These are phyloP conservation scores for Pseudozyma sp. DNA, from an alignment of 1,284 basidiomycete species.

Conservation along the genomic window DNA sequence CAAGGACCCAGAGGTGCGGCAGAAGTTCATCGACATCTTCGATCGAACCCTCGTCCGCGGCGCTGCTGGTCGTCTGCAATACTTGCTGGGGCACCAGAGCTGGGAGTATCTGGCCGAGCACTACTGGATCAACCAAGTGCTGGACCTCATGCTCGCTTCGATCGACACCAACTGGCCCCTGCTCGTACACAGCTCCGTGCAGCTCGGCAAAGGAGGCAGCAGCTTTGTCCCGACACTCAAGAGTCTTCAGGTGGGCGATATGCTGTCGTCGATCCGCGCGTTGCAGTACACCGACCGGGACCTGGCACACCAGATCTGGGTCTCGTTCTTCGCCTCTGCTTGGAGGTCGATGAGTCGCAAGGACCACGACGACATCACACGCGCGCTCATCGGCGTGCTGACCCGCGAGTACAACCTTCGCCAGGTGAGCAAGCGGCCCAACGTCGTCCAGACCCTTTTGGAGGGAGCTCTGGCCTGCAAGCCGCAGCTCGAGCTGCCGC, in stretches of 20 bases:
- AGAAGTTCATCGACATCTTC: conserved; percentile 89
- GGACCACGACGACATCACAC: conserved; percentile 88
- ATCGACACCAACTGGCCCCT: conserved; percentile 57
- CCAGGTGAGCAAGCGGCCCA: conserved; percentile 90
- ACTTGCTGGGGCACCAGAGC: conserved; percentile 90
- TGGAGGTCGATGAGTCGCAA: conserved; percentile 87
- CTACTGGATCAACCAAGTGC: conserved; percentile 93
- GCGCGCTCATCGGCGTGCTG: conserved; percentile 88
- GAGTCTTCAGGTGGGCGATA: conserved; percentile 46
- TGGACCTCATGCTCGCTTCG: conserved; percentile 85
- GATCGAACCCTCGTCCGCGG: conserved; percentile 88
- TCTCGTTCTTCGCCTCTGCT: conserved; percentile 87
- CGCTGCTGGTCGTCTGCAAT: conserved; percentile 84
- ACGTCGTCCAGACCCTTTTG: conserved; percentile 91
- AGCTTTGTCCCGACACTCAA: conserved; percentile 46
- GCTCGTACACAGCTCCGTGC: conserved; percentile 29
- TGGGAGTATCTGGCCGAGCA: conserved; percentile 94
- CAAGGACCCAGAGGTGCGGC: conserved; percentile 81
- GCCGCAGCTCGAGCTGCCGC: conserved; percentile 88
- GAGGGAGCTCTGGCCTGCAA: conserved; percentile 84
- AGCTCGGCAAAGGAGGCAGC: conserved; percentile 43
- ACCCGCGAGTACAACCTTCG: conserved; percentile 93
- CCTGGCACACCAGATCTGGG: conserved; percentile 86
- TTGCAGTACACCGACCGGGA: conserved; percentile 84
- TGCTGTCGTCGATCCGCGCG: conserved; percentile 78